Evolutionary conservation across 495 filamentous ascomycete species (phyloP).

Genomic region (Neurospora sp.): DNA sequence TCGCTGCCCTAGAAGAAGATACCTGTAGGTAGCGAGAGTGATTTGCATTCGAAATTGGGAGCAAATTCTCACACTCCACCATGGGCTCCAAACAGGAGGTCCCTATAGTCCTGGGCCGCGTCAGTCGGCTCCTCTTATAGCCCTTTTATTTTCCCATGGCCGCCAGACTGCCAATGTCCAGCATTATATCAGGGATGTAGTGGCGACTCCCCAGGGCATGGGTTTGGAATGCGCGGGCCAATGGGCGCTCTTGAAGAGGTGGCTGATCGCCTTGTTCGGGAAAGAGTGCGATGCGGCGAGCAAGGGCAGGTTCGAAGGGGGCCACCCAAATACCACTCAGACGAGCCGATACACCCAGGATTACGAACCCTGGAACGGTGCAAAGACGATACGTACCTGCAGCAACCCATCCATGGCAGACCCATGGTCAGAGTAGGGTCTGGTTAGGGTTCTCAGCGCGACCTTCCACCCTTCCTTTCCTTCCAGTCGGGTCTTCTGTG

Average conservation of each 20-base stretch:
- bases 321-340: not conserved
- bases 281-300: not conserved
- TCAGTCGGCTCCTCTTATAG: not conserved
- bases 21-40: not conserved
- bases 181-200: not conserved
- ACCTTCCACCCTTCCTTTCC: not conserved
- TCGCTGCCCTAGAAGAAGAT: not conserved
- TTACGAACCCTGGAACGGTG: not conserved
- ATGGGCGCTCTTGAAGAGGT: not conserved
- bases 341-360: not conserved
- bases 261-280: not conserved
- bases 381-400: not conserved
- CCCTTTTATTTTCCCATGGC: not conserved
- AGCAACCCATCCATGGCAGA: not conserved
- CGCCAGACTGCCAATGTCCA: not conserved
- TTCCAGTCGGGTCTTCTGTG: not conserved
- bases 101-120: not conserved
- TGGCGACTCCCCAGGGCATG: not conserved
- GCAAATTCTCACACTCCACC: not conserved
- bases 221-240: not conserved
- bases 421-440: not conserved
- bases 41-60: not conserved
- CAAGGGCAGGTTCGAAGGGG: not conserved
- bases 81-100: not conserved
- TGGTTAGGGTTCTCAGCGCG: not conserved